Evolutionary conservation across 306 rosid species (phyloP).

Genomic region (Quercus agrifolia): DNA sequence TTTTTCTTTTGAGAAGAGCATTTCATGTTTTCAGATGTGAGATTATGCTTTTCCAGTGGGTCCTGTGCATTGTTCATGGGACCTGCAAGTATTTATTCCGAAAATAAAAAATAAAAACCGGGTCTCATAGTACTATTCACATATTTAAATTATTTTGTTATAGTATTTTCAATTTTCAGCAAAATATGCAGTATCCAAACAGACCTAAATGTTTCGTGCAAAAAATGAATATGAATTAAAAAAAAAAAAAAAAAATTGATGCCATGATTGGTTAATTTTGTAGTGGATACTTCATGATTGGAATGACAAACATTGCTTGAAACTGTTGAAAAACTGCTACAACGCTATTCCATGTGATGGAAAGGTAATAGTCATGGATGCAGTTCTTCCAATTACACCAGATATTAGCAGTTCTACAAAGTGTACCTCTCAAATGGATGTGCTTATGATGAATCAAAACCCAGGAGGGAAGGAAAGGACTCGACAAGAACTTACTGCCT

Average conservation of each 20-base stretch:
- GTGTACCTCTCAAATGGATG: neutral
- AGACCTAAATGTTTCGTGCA: no score
- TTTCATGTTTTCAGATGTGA: no score
- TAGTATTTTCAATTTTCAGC: no score
- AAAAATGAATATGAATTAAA: neutral
- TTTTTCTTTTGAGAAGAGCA: no score
- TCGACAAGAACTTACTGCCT: slow-evolving; percentile 16
- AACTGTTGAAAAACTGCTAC: slow-evolving; percentile 28
- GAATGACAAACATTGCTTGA: slow-evolving; percentile 30
- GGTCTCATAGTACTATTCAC: no score
- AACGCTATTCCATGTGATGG: slow-evolving; percentile 14
- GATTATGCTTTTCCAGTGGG: no score
- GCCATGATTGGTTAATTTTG: neutral
- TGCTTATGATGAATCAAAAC: slow-evolving; percentile 18
- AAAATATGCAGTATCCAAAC: no score
- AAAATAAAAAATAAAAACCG: no score
- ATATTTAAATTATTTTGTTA: no score
- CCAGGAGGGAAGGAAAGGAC: slow-evolving; percentile 28
- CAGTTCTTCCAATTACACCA: slow-evolving; percentile 7
- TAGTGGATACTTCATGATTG: slow-evolving; percentile 35
- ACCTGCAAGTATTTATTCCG: no score
- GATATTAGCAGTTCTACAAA: neutral
- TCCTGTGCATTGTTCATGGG: no score
- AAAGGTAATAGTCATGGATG: slow-evolving; percentile 24
- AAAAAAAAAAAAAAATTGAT: neutral